Conservation (phyloP, 148 eudicot genomes). For the Arctostaphylos glauca region DNA sequence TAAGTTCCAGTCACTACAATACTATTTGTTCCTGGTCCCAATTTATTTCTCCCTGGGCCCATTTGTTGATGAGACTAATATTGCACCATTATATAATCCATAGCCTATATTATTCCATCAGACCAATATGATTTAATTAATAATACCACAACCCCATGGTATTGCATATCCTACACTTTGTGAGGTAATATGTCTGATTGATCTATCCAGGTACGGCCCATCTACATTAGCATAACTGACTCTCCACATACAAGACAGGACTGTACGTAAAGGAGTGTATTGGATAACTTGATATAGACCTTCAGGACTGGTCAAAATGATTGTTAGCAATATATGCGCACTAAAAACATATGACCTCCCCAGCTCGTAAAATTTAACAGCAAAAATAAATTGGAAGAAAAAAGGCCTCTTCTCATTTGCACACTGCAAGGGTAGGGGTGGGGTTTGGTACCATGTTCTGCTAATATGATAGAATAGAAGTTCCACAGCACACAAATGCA, state of each 20-base stretch:
- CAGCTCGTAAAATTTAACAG: too few species aligned
- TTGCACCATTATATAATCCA: too few species aligned
- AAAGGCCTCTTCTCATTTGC: background rate
- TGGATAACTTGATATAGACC: too few species aligned
- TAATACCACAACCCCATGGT: too few species aligned
- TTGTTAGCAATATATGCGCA: background rate
- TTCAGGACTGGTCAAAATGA: background rate
- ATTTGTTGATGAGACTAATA: too few species aligned
- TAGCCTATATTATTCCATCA: too few species aligned
- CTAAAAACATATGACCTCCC: background rate
- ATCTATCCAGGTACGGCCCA: too few species aligned
- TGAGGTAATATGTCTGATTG: too few species aligned
- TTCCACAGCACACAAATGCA: slow-evolving; percentile 5
- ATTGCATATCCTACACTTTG: too few species aligned
- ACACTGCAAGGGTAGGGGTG: background rate
- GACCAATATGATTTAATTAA: too few species aligned
- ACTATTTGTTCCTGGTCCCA: background rate
- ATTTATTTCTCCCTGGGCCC: background rate
- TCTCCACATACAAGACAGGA: background rate
- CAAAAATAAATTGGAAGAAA: background rate
- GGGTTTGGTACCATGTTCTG: background rate
- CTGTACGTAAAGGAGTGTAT: background rate
- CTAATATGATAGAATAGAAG: background rate
- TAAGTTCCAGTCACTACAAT: background rate
- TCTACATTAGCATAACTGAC: background rate